A percentile compares a stretch with the other conserved stretches of the same genome.
phyloP scores from a whole-genome alignment of 176 grass and related monocot genomes.

The Ensete ventricosum region DNA sequence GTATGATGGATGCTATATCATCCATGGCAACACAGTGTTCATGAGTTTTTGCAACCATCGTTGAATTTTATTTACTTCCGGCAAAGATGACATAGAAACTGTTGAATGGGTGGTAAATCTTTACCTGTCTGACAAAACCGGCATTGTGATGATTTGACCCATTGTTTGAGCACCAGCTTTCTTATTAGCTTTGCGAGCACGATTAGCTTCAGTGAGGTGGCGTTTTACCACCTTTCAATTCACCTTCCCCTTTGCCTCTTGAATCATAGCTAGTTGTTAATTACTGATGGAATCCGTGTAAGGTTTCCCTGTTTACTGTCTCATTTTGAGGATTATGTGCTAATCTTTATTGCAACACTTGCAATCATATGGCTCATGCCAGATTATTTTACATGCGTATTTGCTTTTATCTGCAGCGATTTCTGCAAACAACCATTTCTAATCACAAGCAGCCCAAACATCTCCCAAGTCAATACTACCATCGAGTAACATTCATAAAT shows the following conservation, averaged over 20 bases:
- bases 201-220: background rate
- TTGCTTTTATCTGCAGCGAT: too few relatives aligned
- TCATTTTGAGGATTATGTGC: too few relatives aligned
- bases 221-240: background rate
- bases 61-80: background rate
- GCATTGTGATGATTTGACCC: background rate
- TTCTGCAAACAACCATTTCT: too few relatives aligned
- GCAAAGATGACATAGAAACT: background rate
- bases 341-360: too few relatives aligned
- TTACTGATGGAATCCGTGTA: too few relatives aligned
- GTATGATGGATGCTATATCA: constrained; percentile 36
- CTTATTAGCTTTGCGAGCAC: background rate
- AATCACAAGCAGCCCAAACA: too few relatives aligned
- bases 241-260: background rate
- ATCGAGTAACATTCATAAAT: too few relatives aligned
- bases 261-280: background rate
- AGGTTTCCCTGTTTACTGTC: too few relatives aligned
- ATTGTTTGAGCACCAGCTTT: background rate
- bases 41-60: background rate
- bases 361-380: too few relatives aligned
- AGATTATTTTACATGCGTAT: too few relatives aligned
- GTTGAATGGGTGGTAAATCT: background rate
- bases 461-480: too few relatives aligned
- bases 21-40: background rate
- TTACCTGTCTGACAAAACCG: background rate